Conservation (phyloP, 164 flowering plant species). For the Aristolochia californica region DNA sequence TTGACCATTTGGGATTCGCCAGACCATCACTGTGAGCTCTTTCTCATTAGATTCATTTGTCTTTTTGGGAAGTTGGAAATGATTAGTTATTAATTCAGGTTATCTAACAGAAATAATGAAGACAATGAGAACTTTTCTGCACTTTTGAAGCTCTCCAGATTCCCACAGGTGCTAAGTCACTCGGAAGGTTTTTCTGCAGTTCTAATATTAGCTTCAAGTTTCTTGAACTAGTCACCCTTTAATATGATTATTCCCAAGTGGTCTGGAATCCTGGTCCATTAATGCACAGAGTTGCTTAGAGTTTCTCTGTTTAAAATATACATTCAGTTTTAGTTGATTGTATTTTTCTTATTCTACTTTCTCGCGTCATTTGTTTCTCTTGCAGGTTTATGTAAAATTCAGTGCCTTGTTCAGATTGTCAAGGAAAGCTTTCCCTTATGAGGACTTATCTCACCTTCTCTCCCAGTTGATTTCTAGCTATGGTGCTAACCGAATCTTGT, state of each 20-base stretch:
- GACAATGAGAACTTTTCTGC: slow-evolving; percentile 41
- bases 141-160: slow-evolving; percentile 59
- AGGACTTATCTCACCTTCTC: slow-evolving; percentile 42
- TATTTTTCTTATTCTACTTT: not conserved
- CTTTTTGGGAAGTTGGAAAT: no score
- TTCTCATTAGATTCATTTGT: slow-evolving; percentile 1
- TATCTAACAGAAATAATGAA: slow-evolving; percentile 46
- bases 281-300: not conserved
- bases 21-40: slow-evolving; percentile 63
- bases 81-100: not conserved
- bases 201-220: no score
- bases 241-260: no score
- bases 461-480: slow-evolving; percentile 54
- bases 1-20: slow-evolving; percentile 90
- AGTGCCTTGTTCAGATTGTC: slow-evolving; percentile 89
- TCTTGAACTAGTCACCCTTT: no score
- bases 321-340: not conserved
- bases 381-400: slow-evolving; percentile 79
- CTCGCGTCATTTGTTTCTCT: slow-evolving; percentile 3
- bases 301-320: not conserved
- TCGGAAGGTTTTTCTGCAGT: no score
- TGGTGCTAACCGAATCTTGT: slow-evolving; percentile 82
- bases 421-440: slow-evolving; percentile 51
- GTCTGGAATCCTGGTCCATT: not conserved
- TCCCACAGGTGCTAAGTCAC: slow-evolving; percentile 55